phyloP scores from a whole-genome alignment of 495 filamentous ascomycete genomes.

The Melanomma pulvis-pyrius region DNA sequence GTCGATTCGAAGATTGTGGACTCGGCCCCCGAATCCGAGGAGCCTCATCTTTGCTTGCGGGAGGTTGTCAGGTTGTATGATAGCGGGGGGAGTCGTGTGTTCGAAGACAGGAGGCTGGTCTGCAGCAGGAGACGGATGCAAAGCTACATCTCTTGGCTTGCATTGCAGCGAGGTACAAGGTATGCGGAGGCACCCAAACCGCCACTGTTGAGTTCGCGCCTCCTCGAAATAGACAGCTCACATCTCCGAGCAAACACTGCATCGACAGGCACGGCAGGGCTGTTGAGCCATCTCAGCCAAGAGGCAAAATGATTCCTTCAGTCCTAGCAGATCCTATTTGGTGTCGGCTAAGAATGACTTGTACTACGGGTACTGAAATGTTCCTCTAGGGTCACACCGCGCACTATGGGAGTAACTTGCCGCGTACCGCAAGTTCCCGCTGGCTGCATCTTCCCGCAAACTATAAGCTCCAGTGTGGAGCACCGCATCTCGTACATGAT shows the following conservation, averaged over 20 bases:
- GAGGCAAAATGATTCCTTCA: too few species aligned
- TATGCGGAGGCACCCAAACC: background rate
- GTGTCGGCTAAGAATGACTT: too few species aligned
- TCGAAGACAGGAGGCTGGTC: background rate
- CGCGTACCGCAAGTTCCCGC: too few species aligned
- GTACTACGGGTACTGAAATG: too few species aligned
- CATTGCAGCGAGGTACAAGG: constrained; percentile 3
- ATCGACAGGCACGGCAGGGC: too few species aligned
- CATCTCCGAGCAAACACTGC: too few species aligned
- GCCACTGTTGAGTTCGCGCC: background rate
- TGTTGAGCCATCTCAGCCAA: too few species aligned
- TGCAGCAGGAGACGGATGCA: constrained; percentile 1
- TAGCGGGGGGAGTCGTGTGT: background rate
- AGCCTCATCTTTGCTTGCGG: too few species aligned
- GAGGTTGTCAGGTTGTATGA: background rate
- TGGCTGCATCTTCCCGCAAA: background rate
- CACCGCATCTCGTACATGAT: background rate
- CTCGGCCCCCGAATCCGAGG: background rate
- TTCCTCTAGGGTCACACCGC: too few species aligned
- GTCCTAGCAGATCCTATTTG: too few species aligned
- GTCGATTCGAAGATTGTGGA: background rate
- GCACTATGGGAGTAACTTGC: too few species aligned
- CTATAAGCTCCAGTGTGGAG: background rate
- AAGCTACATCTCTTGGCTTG: constrained; percentile 3
- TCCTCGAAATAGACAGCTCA: background rate